Evolutionary conservation across 2,329 filamentous ascomycete species (phyloP), one percentile per base, ranked within the genome.

Genomic region (Neoascochyta sp.): DNA sequence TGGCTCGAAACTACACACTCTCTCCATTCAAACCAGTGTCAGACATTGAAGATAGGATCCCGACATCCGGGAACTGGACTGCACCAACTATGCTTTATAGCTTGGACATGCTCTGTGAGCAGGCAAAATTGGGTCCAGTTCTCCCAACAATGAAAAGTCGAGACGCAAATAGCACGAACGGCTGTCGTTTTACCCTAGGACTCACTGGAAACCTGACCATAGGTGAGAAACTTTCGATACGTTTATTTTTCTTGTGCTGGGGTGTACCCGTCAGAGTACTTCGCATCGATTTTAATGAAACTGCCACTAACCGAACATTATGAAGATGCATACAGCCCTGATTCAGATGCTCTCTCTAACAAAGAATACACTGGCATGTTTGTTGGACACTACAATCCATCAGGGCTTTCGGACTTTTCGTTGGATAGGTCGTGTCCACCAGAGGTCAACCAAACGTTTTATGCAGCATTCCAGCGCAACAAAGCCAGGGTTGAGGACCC

Each of bases 381-480:
- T 27, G 54, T 71, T 2, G 71, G 70, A 0, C 75, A 68, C 15
- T 55, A 56, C 9, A 45, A 61, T 10, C 9, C n/a, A 1, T 52
- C 57, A 3, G 35, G 64, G 0, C 45, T 52, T 0, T 63, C 36
- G 44, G 43, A 45, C 38, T 57, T 18, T 29, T 75, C 9, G 22
- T 35, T 46, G 36, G 53, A 43, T 3, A 2, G 1, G 10, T 9
- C 36, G 0, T 74, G 71, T 15, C 53, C 59, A 0, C 4, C 18
- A 0, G 47, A 55, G 0, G 32, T 41, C 1, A 59, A 62, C 0
- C 57, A 70, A 12, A 67, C 65, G 1, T 57, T 58, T 24, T 45
- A 36, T n/a, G 51, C 50, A 3, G 36, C 33, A 1, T 47, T 52
- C 14, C 5, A 15, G 1, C 17, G 32, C 9, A 49, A 42, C 17